Evolutionary conservation across 768 basidiomycete species (phyloP), one percentile per base, ranked within the genome.

Genomic region (Phanerochaete carnosa): DNA sequence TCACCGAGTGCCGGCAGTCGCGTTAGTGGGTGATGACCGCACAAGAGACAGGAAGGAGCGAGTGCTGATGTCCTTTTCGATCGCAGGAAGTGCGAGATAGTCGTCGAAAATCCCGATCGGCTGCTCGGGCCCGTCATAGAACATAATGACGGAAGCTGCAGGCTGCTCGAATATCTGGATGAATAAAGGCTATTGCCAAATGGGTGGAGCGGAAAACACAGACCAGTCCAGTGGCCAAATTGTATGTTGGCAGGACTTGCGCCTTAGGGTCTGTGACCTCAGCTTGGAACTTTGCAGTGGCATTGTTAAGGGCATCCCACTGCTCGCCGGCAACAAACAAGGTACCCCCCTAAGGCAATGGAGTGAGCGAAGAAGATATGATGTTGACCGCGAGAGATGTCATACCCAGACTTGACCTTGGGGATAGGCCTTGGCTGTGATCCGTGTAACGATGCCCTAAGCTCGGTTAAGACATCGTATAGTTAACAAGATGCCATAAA

Each of bases 361-460:
- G 39, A 12, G 39, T n/a, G 30, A 7, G 32, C 7, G 51, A 2
- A 23, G n/a, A n/a, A 4, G 33, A 6, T 2, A 32, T 4, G 7
- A 9, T 19, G 4, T 16, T 16, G 6, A 51, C 4, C 4, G 19
- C 11, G 52, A n/a, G 53, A 32, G 19, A 52, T 4, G 32, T 19
- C 79, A 15, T 71, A 87, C 86, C 86, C 85, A 88, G 58, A 88
- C 81, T 70, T 79, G 68, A 0, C 73, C 72, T 70, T 87, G 85
- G 6, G 86, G 80, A 65, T 77, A 77, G 0, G 83, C 76, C 62
- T 79, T 80, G 25, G 88, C 57, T 0, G 80, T 83, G 65, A 88
- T 83, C 45, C 71, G 76, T 0, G 86, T 88, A 2, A 88, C 83
- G 35, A 88, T 81, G 0, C 87, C 87, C 78, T 80, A 39, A 15